Evolutionary conservation across 768 basidiomycete species (phyloP), one percentile per base, ranked within the genome.

Genomic region (Baorangia bicolor): DNA sequence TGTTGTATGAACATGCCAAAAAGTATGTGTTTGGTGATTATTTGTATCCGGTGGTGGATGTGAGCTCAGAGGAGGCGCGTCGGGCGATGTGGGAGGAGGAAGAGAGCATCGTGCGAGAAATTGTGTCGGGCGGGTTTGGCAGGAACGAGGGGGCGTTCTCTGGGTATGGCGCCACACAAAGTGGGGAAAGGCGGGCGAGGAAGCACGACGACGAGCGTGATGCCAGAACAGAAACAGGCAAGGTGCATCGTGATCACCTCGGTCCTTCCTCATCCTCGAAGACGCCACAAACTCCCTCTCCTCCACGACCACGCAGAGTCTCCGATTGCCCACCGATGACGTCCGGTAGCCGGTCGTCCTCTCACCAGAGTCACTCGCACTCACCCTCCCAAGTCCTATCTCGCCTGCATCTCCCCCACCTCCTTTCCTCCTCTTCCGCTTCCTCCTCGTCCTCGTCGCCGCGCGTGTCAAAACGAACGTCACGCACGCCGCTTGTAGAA

Each of bases 21-120:
- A 78, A 82, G 60, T 90, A 92, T 57, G 78, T 95, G 25, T 98
- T 94, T 62, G 93, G 93, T 5, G 90, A 95, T 73, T 93, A 94
- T 68, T 83, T 90, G 64, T 96, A 95, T 67, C 94, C 94, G 1
- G 85, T 83, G 52, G 86, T 94, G 57, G 94, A 96, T 64, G 88
- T 92, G 45, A 94, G 90, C 73, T 84, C 87, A 25, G 73, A 78
- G 50, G 73, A 69, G 23, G 69, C 69, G 8, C 71, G 67, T 18
- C 48, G 39, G 10, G 67, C 52, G 4, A 69, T 72, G 55, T 69
- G 69, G 69, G 69, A 61, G 2, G 64, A 63, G 38, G 70, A 71
- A n/a, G 67, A 56, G 39, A 53, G 69, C 34, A 56, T 70, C 16
- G 71, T 69, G 44, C 62, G 60, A 21, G 69, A 72, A 28, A 60